Conservation (phyloP, 352 stramenopile species). For the Pythium guiyangense region DNA sequence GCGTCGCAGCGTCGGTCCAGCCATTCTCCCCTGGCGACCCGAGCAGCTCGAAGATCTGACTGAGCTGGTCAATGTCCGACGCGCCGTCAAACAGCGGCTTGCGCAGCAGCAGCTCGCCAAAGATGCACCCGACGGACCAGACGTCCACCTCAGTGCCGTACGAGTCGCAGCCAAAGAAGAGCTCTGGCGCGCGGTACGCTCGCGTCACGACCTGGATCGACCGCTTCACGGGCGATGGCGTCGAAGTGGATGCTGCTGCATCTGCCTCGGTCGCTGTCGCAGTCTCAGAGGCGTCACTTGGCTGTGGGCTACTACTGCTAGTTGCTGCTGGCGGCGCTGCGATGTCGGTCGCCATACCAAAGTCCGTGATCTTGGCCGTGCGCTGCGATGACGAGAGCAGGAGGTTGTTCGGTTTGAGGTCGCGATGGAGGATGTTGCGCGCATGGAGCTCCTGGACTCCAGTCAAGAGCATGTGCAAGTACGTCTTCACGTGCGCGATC, state of each 20-base stretch:
- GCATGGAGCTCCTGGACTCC: slow-evolving; percentile 58
- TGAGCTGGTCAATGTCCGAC: slow-evolving; percentile 81
- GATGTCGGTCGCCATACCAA: slow-evolving; percentile 64
- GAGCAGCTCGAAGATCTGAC: slow-evolving; percentile 60
- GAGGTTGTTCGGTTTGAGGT: slow-evolving; percentile 83
- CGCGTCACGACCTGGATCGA: slow-evolving; percentile 74
- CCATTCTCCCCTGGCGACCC: slow-evolving; percentile 60
- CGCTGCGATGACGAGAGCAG: slow-evolving; percentile 40
- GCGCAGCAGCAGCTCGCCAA: slow-evolving; percentile 69
- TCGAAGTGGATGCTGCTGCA: slow-evolving; percentile 7
- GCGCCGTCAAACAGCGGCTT: slow-evolving; percentile 53
- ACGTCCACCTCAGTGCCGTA: slow-evolving; percentile 67
- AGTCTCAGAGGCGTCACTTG: background rate
- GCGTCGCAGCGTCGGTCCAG: slow-evolving; percentile 42
- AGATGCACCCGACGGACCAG: slow-evolving; percentile 80
- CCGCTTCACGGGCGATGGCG: slow-evolving; percentile 17
- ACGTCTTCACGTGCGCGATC: slow-evolving; percentile 56
- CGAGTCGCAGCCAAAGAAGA: slow-evolving; percentile 68
- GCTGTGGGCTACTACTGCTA: background rate
- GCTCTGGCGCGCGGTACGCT: slow-evolving; percentile 66
- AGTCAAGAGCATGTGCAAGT: slow-evolving; percentile 60
- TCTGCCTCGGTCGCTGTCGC: too few relatives aligned
- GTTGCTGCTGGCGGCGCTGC: slow-evolving; percentile 7
- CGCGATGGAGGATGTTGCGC: slow-evolving; percentile 60
- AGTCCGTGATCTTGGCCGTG: slow-evolving; percentile 74